Conservation (phyloP, 75 land plant genomes). For the Pinus albicaulis region DNA sequence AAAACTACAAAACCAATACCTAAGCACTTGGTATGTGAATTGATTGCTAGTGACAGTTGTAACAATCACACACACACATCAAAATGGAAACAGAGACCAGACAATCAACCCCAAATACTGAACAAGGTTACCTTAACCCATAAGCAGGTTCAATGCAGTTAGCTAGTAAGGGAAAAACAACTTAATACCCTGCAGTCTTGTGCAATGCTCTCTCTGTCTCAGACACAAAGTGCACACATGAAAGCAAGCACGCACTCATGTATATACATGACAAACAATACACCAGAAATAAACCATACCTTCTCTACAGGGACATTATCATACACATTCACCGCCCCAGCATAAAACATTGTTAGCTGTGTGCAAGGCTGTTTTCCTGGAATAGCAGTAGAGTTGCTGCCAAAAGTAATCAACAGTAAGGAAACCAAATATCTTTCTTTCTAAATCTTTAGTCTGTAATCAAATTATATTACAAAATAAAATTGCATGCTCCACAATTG, state of each 20-base stretch:
- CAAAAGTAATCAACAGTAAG: not conserved
- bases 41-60: not conserved
- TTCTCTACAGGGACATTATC: constrained; percentile 25
- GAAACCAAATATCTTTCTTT: not conserved
- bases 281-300: constrained; percentile 1
- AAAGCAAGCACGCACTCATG: no score
- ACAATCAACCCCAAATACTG: constrained; percentile 3
- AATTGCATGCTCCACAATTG: not conserved
- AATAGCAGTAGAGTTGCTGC: not conserved
- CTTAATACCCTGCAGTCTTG: not conserved
- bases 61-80: not conserved
- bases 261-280: no score
- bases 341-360: constrained; percentile 32
- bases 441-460: not conserved
- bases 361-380: not conserved
- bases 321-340: constrained; percentile 30
- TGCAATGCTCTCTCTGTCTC: not conserved
- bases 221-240: not conserved
- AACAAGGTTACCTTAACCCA: not conserved
- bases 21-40: not conserved
- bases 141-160: not conserved
- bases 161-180: not conserved
- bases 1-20: no score
- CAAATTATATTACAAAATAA: not conserved
- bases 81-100: constrained; percentile 5